Percentiles rank a stretch among this genome's conserved stretches.
Evolutionary conservation across 257 asterid species (phyloP).

Genomic region (Solanum appendiculatum): DNA sequence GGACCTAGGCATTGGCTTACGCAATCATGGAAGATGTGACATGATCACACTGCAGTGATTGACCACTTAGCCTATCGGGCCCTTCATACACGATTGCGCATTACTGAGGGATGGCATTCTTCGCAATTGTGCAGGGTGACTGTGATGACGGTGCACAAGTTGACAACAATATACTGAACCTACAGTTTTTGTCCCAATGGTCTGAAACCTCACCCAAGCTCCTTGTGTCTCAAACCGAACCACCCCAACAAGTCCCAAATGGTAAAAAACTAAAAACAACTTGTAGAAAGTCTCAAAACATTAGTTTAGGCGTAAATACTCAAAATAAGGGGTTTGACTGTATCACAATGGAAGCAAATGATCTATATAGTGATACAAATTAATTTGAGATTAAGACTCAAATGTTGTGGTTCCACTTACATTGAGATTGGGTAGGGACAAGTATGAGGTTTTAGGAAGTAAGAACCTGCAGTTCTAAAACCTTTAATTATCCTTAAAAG

Average conservation of each 20-base stretch:
- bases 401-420: background rate
- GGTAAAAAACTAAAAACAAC: background rate
- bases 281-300: background rate
- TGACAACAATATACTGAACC: background rate
- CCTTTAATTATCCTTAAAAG: background rate
- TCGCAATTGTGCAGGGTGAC: background rate
- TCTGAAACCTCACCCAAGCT: background rate
- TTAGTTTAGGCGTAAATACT: background rate
- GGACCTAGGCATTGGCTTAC: background rate
- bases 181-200: background rate
- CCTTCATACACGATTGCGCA: background rate
- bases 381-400: background rate
- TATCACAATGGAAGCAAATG: background rate
- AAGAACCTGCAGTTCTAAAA: background rate
- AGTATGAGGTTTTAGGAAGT: background rate
- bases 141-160: background rate
- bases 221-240: background rate
- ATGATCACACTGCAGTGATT: background rate
- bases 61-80: background rate
- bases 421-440: background rate
- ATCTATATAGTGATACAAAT: background rate
- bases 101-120: background rate
- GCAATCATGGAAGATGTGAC: background rate
- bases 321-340: background rate
- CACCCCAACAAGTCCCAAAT: background rate